These are phyloP conservation scores for Abrus pulchellus DNA, from an alignment of 306 rosid genomes.

Conservation along the genomic window DNA sequence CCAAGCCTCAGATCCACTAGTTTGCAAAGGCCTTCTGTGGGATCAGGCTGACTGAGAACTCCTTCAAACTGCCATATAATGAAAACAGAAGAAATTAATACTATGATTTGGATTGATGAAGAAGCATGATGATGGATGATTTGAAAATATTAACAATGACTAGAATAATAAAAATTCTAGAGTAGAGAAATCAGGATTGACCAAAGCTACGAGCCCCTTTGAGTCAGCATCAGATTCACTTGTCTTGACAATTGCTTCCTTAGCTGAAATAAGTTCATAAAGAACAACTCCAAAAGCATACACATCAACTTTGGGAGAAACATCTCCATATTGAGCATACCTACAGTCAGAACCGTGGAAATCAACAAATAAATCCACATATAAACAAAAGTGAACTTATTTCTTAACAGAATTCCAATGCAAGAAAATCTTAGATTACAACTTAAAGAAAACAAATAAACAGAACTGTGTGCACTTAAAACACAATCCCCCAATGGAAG, in stretches of 20 bases:
- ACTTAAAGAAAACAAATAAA: not conserved
- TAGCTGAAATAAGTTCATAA: slow-evolving; percentile 92
- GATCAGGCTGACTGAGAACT: slow-evolving; percentile 72
- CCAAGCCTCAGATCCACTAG: slow-evolving; percentile 85
- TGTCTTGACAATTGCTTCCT: slow-evolving; percentile 77
- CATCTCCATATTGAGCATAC: slow-evolving; percentile 95
- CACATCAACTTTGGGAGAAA: slow-evolving; percentile 93
- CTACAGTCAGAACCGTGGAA: slow-evolving; percentile 48
- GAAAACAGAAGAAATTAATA: slow-evolving; percentile 11
- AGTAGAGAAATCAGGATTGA: slow-evolving; percentile 47
- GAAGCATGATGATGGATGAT: slow-evolving; percentile 5
- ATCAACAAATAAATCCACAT: slow-evolving; percentile 29
- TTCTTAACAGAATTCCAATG: slow-evolving; percentile 12
- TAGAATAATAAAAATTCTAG: not conserved
- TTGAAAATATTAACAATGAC: slow-evolving; percentile 23
- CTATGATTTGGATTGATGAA: slow-evolving; percentile 12
- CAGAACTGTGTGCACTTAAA: slow-evolving; percentile 6
- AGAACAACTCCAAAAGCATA: slow-evolving; percentile 97
- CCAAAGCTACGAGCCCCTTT: slow-evolving; percentile 87
- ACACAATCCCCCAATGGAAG: not conserved
- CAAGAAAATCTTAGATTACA: not conserved
- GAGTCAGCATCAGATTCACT: slow-evolving; percentile 64
- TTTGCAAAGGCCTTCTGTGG: slow-evolving; percentile 69
- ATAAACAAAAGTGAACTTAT: slow-evolving; percentile 5
- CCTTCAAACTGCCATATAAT: slow-evolving; percentile 73